Percentiles rank a stretch among this genome's conserved stretches.
These are phyloP conservation scores for Isabelozyma heimii DNA, from an alignment of 805 yeast genomes.

Conservation along the genomic window DNA sequence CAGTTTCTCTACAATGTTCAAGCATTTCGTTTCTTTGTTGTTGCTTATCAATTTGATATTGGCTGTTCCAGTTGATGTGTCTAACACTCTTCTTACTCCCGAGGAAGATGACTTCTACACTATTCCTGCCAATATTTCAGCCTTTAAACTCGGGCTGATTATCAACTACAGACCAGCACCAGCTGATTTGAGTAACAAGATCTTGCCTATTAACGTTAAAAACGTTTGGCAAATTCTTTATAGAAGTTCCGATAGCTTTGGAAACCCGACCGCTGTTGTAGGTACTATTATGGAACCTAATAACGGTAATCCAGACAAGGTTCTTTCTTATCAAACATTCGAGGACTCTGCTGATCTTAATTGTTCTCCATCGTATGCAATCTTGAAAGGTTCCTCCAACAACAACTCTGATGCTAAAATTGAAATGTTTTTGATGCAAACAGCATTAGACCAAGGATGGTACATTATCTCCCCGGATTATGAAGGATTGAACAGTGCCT, in stretches of 20 bases:
- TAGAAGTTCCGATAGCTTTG: constrained; percentile 18
- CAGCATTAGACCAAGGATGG: constrained; percentile 17
- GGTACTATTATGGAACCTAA: constrained; percentile 19
- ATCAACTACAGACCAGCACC: constrained; percentile 7
- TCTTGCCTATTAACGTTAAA: constrained; percentile 5
- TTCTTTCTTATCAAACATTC: constrained; percentile 21
- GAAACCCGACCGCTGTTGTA: constrained; percentile 14
- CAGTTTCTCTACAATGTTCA: too few species aligned
- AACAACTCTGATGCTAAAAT: constrained; percentile 11
- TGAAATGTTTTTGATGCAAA: constrained; percentile 13
- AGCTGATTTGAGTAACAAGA: constrained; percentile 3
- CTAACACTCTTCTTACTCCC: constrained; percentile 2
- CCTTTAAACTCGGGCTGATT: constrained; percentile 8
- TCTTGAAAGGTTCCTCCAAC: constrained; percentile 8
- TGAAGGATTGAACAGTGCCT: constrained; percentile 24
- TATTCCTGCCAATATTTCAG: constrained; percentile 8
- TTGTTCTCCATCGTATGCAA: constrained; percentile 21
- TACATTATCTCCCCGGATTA: constrained; percentile 22
- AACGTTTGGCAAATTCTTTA: constrained; percentile 22
- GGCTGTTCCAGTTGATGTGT: background rate
- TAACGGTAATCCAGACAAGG: constrained; percentile 18
- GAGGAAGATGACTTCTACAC: constrained; percentile 13
- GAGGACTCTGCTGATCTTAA: constrained; percentile 16
- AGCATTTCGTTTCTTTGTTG: too few species aligned
- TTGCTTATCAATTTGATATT: background rate